Evolutionary conservation across 805 yeast species (phyloP).

Genomic region (Starmerella bombicola): DNA sequence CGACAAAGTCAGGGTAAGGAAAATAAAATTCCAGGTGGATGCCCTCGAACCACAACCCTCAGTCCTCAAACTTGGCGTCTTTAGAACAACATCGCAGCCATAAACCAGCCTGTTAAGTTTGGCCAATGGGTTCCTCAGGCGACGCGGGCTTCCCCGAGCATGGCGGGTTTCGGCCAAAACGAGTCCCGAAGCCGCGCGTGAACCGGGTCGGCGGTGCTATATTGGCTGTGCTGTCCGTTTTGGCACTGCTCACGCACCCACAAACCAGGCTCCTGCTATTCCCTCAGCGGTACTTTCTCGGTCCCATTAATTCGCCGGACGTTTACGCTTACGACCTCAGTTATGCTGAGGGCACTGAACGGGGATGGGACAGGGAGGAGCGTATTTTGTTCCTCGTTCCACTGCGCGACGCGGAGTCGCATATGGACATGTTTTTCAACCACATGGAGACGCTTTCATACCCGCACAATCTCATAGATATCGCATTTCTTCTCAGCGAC

Average conservation of each 20-base stretch:
- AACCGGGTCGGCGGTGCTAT: no score
- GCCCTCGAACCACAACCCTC: no score
- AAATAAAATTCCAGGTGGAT: no score
- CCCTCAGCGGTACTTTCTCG: conserved; percentile 10
- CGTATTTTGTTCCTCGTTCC: conserved; percentile 80
- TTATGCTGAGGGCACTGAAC: conserved; percentile 48
- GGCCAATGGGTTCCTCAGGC: neutral
- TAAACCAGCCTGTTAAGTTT: no score
- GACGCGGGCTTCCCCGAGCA: conserved; percentile 2
- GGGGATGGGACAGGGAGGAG: conserved; percentile 73
- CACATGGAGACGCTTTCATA: conserved; percentile 71
- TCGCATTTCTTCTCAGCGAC: conserved; percentile 78
- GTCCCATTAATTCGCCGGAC: conserved; percentile 18
- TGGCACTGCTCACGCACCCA: conserved; percentile 13
- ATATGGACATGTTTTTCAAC: conserved; percentile 76
- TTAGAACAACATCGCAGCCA: no score
- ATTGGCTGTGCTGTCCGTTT: conserved; percentile 8
- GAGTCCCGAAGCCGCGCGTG: neutral
- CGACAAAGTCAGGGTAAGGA: no score
- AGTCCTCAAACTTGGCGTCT: no score
- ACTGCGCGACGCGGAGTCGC: conserved; percentile 80
- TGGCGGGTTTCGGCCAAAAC: conserved; percentile 6
- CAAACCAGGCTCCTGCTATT: conserved; percentile 7
- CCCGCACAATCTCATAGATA: conserved; percentile 76
- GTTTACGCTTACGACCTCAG: conserved; percentile 65